phyloP scores from a whole-genome alignment of 108 stramenopile genomes.

The Nannochloropsis salina region DNA sequence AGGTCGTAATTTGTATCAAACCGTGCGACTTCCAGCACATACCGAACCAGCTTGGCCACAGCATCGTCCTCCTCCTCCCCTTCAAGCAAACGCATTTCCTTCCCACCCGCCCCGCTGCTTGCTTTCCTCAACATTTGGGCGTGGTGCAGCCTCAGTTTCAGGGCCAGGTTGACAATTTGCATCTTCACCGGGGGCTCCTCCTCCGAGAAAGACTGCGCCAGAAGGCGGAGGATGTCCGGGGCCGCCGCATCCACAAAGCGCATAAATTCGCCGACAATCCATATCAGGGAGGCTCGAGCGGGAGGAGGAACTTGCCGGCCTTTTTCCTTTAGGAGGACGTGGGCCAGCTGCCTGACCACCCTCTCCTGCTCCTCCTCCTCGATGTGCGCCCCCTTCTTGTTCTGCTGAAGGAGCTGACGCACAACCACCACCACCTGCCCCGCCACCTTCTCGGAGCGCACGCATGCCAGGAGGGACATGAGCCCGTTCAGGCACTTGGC shows the following conservation, averaged over 20 bases:
- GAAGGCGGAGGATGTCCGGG: conserved; percentile 72
- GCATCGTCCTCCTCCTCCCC: not conserved
- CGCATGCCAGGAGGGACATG: conserved; percentile 65
- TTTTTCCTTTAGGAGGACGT: conserved; percentile 31
- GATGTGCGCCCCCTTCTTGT: conserved; percentile 45
- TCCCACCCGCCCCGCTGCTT: not conserved
- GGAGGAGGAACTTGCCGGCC: conserved; percentile 44
- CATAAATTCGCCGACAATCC: conserved; percentile 51
- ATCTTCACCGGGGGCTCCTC: conserved; percentile 68
- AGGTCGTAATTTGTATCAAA: conserved; percentile 85
- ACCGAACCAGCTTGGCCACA: conserved; percentile 64
- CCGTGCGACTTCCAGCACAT: conserved; percentile 84
- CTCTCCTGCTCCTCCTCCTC: conserved; percentile 43
- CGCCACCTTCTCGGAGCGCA: conserved; percentile 66
- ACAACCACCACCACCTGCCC: conserved; percentile 80
- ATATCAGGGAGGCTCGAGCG: conserved; percentile 56
- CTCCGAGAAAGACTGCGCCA: conserved; percentile 65
- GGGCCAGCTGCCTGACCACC: conserved; percentile 27
- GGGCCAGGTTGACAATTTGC: conserved; percentile 73
- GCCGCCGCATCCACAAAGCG: conserved; percentile 51
- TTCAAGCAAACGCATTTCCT: not conserved
- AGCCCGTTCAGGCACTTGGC: conserved; percentile 72
- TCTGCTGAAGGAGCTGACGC: conserved; percentile 74
- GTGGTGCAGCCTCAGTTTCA: conserved; percentile 18
- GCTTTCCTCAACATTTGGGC: not conserved